Evolutionary conservation across 2,329 filamentous ascomycete species (phyloP), one percentile per base, ranked within the genome.

Genomic region (Curvularia hawaiiensis): DNA sequence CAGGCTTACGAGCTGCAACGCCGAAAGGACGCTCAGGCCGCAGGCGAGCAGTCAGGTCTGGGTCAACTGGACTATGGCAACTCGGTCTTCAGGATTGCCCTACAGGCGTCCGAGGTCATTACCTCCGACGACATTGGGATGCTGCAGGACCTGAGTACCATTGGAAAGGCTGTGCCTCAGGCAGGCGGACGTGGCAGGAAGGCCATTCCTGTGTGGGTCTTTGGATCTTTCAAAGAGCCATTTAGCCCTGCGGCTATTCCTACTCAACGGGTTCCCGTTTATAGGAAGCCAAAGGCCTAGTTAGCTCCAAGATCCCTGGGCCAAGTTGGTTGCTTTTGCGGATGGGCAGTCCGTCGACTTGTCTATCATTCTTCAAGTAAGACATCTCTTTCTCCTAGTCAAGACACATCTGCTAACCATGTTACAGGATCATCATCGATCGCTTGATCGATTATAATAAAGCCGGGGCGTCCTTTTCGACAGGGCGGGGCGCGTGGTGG

Each of bases 11-110:
- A 63, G 39, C 28, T 41, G 47, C 58, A 45, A 16, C 60, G 60
- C 40, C 28, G 44, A 20, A 16, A 54, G 22, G 55, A 54, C 9
- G 33, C 31, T 18, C 18, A 52, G 18, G 52, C 45, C 5, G 30
- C 9, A 3, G 48, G 46, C 4, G 52, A 51, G 20, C 18, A 24
- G 5, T 35, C 38, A 14, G 38, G 33, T 1, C 45, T 59, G 4
- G 54, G 56, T 20, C 62, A 64, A 35, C 48, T 62, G 4, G 52
- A 60, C 28, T 64, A 64, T 38, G 62, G 62, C 26, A 64, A 60
- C 33, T 47, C 39, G 11, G 41, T 55, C 45, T 47, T 46, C 51
- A 62, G 54, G 55, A 53, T 64, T 33, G 50, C 52, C 16, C 48
- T 64, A 2, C 54, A 57, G 24, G 50, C 40, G 16, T 45, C 43